A percentile compares a stretch with the other conserved stretches of the same genome.
Evolutionary conservation across 805 yeast species (phyloP).

Genomic region (Cyberlindnera bimundalis): DNA sequence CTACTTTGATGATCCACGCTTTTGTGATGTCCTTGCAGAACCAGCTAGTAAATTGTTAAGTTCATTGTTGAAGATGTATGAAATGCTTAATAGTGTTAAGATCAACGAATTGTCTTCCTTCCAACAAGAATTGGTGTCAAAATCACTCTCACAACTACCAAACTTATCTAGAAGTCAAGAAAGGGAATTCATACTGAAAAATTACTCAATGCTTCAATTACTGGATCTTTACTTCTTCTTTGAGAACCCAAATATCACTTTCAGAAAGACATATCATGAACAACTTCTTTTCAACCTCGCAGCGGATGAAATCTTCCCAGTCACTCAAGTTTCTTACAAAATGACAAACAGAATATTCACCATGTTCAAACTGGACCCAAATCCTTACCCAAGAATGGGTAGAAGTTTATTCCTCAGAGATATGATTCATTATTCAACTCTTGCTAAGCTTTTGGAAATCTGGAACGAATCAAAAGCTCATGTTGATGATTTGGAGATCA

Average conservation of each 20-base stretch:
- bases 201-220: slow-evolving; percentile 47
- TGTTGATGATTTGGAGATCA: slow-evolving; percentile 47
- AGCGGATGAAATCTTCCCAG: slow-evolving; percentile 45
- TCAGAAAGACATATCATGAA: slow-evolving; percentile 60
- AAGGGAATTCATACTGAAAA: slow-evolving; percentile 34
- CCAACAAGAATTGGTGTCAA: slow-evolving; percentile 18
- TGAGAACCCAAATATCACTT: slow-evolving; percentile 53
- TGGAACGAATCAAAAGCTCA: slow-evolving; percentile 66
- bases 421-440: slow-evolving; percentile 49
- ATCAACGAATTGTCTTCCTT: slow-evolving; percentile 21
- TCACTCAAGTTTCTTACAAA: slow-evolving; percentile 31
- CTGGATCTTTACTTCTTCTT: slow-evolving; percentile 54
- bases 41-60: slow-evolving; percentile 13
- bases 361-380: slow-evolving; percentile 20
- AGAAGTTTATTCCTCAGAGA: slow-evolving; percentile 47
- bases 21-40: slow-evolving; percentile 8
- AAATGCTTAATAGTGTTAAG: slow-evolving; percentile 13
- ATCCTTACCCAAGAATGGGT: slow-evolving; percentile 28
- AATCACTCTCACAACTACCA: slow-evolving; percentile 15
- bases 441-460: slow-evolving; percentile 53
- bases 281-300: slow-evolving; percentile 60
- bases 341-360: slow-evolving; percentile 26
- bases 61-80: slow-evolving; percentile 13
- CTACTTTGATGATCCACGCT: slow-evolving; percentile 34
- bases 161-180: slow-evolving; percentile 15